These are phyloP conservation scores for Exophiala xenobiotica DNA, from an alignment of 2,329 filamentous ascomycete genomes.

Conservation along the genomic window DNA sequence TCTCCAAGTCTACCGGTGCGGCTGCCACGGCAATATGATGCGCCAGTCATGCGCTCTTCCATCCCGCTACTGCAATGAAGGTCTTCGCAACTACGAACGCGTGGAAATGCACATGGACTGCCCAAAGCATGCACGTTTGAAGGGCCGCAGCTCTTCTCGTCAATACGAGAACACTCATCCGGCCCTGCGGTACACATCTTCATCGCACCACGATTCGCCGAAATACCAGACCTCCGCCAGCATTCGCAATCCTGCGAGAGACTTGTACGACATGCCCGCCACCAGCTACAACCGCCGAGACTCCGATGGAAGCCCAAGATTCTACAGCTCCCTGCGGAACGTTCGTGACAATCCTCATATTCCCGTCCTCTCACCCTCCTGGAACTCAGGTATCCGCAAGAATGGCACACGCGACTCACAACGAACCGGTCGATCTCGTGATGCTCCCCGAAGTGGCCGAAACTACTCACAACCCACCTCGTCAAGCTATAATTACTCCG, in stretches of 20 bases:
- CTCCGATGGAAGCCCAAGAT: not conserved
- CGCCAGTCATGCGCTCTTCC: not conserved
- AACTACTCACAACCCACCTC: no score
- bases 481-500: no score
- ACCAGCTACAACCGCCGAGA: not conserved
- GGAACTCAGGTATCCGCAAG: conserved; percentile 7
- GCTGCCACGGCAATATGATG: not conserved
- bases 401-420: no score
- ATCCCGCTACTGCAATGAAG: not conserved
- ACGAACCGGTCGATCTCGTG: no score
- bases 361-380: not conserved
- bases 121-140: not conserved
- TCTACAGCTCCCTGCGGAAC: conserved; percentile 6
- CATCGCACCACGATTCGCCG: conserved; percentile 2
- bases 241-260: conserved; percentile 7
- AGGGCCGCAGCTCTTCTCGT: not conserved
- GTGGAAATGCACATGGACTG: not conserved
- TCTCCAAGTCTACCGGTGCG: not conserved
- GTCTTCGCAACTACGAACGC: not conserved
- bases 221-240: conserved; percentile 8
- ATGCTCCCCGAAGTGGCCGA: no score
- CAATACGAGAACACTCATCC: conserved; percentile 1
- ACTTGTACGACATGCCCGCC: conserved; percentile 14
- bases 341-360: conserved; percentile 10
- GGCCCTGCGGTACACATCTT: conserved; percentile 3